Conservation (phyloP, 1,139 yeast genomes). For the Scheffersomyces titani region DNA sequence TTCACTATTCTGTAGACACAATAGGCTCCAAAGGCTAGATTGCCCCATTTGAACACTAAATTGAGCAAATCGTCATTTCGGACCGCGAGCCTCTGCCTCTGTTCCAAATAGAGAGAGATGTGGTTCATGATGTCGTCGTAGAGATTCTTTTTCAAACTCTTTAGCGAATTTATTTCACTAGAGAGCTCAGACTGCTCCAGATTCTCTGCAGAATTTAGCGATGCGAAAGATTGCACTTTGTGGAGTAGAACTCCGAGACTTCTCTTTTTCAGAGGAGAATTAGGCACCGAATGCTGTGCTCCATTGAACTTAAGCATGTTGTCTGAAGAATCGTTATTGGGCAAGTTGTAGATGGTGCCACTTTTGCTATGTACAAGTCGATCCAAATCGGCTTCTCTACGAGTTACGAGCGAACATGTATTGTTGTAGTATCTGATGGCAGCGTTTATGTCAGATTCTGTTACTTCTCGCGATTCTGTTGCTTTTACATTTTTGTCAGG, state of each 20-base stretch:
- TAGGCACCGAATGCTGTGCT: background rate
- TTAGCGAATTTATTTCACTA: slow-evolving; percentile 37
- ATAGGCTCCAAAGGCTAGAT: slow-evolving; percentile 52
- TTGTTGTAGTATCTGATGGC: slow-evolving; percentile 41
- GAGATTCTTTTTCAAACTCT: slow-evolving; percentile 24
- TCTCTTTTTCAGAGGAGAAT: slow-evolving; percentile 9
- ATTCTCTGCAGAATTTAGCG: slow-evolving; percentile 21
- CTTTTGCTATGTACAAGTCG: slow-evolving; percentile 19
- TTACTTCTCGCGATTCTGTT: slow-evolving; percentile 6
- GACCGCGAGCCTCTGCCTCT: slow-evolving; percentile 7
- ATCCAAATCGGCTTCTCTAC: slow-evolving; percentile 34
- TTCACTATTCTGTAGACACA: slow-evolving; percentile 64
- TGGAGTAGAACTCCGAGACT: slow-evolving; percentile 31
- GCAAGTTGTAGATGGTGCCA: slow-evolving; percentile 30
- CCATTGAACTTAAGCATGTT: slow-evolving; percentile 9
- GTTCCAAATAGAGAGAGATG: slow-evolving; percentile 17
- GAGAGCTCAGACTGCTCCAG: slow-evolving; percentile 35
- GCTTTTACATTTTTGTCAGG: background rate
- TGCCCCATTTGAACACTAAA: slow-evolving; percentile 11
- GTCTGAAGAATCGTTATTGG: slow-evolving; percentile 13
- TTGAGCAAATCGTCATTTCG: background rate
- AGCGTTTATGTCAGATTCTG: slow-evolving; percentile 27
- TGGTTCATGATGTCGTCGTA: slow-evolving; percentile 30
- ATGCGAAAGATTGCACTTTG: slow-evolving; percentile 47
- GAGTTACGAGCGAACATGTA: slow-evolving; percentile 33